Evolutionary conservation across 495 filamentous ascomycete genomes (phyloP).

Genomic region (Entonaema liquescens): DNA sequence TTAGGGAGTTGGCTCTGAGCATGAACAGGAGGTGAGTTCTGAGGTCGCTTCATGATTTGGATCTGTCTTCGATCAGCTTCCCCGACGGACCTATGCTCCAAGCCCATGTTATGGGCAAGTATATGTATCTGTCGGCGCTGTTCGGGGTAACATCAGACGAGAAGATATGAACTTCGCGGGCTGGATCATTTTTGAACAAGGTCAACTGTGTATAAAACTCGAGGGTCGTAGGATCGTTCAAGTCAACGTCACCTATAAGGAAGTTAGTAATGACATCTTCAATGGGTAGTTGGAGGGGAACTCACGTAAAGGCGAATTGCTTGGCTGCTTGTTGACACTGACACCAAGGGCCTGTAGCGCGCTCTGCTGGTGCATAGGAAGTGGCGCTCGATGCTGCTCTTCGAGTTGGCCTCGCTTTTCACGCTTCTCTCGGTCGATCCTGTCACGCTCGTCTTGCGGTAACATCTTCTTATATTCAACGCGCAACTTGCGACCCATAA

Average conservation of each 20-base stretch:
- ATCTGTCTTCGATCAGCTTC: constrained; percentile 86
- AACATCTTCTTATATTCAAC: constrained; percentile 99
- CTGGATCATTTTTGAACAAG: constrained; percentile 82
- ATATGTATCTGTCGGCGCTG: constrained; percentile 92
- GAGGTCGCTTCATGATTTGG: constrained; percentile 76
- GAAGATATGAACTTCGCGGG: constrained; percentile 83
- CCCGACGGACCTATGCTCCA: constrained; percentile 89
- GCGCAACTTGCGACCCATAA: constrained; percentile 90
- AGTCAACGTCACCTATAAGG: constrained; percentile 72
- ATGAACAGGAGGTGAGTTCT: constrained; percentile 71
- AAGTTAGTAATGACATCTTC: constrained; percentile 29
- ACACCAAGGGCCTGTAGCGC: constrained; percentile 86
- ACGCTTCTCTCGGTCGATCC: constrained; percentile 96
- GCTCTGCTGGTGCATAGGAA: constrained; percentile 78
- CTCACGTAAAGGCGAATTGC: constrained; percentile 51
- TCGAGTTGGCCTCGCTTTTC: constrained; percentile 96
- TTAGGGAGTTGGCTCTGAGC: constrained; percentile 67
- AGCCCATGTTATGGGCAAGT: constrained; percentile 91
- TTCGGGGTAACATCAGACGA: constrained; percentile 76
- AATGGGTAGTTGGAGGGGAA: neutral
- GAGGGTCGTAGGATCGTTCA: constrained; percentile 90
- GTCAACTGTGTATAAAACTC: constrained; percentile 88
- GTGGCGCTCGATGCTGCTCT: constrained; percentile 82
- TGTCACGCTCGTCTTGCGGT: constrained; percentile 89
- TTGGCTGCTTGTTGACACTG: constrained; percentile 51